Evolutionary conservation across 176 grass and related monocot species (phyloP).

Genomic region (Canna indica): DNA sequence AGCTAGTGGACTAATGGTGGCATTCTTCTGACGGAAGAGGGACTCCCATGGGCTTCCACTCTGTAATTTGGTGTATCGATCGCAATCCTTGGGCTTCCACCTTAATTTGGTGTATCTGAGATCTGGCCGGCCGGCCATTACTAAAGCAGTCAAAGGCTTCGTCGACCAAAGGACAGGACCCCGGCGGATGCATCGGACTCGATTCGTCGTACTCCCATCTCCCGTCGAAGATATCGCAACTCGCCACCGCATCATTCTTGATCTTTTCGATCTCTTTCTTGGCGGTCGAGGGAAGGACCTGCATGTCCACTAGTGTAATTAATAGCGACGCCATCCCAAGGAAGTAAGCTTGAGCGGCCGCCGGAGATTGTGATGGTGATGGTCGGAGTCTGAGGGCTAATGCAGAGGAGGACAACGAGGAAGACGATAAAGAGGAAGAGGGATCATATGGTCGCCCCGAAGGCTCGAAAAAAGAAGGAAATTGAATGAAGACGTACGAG

Average conservation of each 20-base stretch:
- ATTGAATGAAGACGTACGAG: not conserved
- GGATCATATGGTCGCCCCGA: not conserved
- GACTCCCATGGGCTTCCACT: too few relatives aligned
- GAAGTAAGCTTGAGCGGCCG: not conserved
- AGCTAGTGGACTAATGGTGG: too few relatives aligned
- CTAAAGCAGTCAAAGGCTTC: slow-evolving; percentile 9
- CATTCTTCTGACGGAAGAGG: slow-evolving; percentile 42
- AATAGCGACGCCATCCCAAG: too few relatives aligned
- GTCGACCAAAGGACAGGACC: slow-evolving; percentile 19
- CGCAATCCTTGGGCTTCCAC: slow-evolving; percentile 14
- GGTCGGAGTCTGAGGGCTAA: not conserved
- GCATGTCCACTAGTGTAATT: not conserved
- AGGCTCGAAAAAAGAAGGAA: not conserved
- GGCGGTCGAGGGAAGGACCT: not conserved
- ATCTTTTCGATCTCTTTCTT: not conserved
- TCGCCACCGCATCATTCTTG: not conserved
- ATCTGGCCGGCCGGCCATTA: slow-evolving; percentile 16
- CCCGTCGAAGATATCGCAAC: slow-evolving; percentile 19
- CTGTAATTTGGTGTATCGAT: too few relatives aligned
- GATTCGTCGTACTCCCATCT: slow-evolving; percentile 11
- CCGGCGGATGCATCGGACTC: too few relatives aligned
- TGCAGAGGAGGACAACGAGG: not conserved
- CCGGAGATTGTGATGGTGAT: not conserved
- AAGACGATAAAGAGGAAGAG: not conserved
- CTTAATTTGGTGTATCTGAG: slow-evolving; percentile 12